A percentile compares a stretch with the other conserved stretches of the same genome.
phyloP scores from a whole-genome alignment of 2,329 filamentous ascomycete species.

The Fusarium penzigii region DNA sequence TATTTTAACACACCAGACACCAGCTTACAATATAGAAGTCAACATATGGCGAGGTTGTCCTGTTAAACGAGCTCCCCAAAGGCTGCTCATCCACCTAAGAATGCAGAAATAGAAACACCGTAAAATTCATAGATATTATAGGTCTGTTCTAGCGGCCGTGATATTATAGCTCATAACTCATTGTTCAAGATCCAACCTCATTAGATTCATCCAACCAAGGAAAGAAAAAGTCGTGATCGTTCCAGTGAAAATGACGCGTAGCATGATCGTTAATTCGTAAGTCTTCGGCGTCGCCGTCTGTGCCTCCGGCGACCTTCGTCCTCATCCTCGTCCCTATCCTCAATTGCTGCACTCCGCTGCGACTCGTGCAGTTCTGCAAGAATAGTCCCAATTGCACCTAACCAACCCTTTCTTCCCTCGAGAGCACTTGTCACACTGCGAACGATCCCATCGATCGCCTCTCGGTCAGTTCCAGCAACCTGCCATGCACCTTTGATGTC shows the following conservation, averaged over 20 bases:
- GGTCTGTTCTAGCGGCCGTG: neutral
- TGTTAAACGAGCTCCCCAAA: constrained; percentile 3
- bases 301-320: constrained; percentile 17
- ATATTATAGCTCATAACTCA: neutral
- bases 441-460: constrained; percentile 39
- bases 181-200: neutral
- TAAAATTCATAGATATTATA: neutral
- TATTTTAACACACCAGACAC: too few relatives aligned
- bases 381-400: constrained; percentile 33
- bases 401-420: constrained; percentile 34
- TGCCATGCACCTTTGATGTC: constrained; percentile 46
- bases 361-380: constrained; percentile 25
- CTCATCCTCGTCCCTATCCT: constrained; percentile 21
- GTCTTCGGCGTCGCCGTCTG: constrained; percentile 11
- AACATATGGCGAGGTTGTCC: too few relatives aligned
- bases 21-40: too few relatives aligned
- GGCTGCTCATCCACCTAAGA: too few relatives aligned
- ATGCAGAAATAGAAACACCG: constrained; percentile 5
- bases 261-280: constrained; percentile 28
- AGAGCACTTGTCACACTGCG: constrained; percentile 30
- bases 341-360: constrained; percentile 10
- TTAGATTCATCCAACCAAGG: neutral
- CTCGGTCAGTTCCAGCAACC: constrained; percentile 44
- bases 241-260: constrained; percentile 8
- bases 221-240: neutral